Conservation (phyloP, 2,329 filamentous ascomycete species). For the Sporothrix sp. region DNA sequence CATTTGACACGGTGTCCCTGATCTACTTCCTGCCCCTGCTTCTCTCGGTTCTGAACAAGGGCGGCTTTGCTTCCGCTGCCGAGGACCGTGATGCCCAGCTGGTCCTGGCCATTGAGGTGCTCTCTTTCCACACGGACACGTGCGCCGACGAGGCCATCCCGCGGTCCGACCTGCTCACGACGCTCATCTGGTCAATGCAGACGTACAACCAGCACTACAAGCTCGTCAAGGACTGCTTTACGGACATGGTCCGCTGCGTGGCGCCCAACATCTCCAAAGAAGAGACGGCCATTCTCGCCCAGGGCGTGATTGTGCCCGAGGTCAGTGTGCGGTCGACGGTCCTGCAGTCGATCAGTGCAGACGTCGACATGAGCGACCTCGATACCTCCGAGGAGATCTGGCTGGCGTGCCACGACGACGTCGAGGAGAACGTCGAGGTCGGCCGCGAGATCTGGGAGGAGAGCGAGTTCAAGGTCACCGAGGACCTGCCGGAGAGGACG, state of each 20-base stretch:
- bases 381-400: constrained; percentile 85
- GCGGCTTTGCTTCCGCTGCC: constrained; percentile 60
- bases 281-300: constrained; percentile 68
- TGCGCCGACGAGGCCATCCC: constrained; percentile 69
- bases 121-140: constrained; percentile 78
- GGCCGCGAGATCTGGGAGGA: constrained; percentile 92
- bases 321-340: constrained; percentile 72
- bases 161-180: constrained; percentile 60
- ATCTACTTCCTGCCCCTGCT: constrained; percentile 80
- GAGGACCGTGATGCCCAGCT: constrained; percentile 87
- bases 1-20: constrained; percentile 78
- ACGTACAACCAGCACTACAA: constrained; percentile 90
- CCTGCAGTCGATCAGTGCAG: constrained; percentile 79
- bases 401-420: constrained; percentile 85
- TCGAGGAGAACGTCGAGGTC: constrained; percentile 74
- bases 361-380: constrained; percentile 83
- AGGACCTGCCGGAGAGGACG: constrained; percentile 56
- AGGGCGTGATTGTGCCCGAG: constrained; percentile 70
- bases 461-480: constrained; percentile 63
- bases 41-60: constrained; percentile 66
- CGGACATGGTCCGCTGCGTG: constrained; percentile 75
- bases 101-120: constrained; percentile 75
- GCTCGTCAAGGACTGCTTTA: constrained; percentile 82
- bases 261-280: constrained; percentile 65
- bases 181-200: constrained; percentile 75